Percentiles rank a stretch among this genome's conserved stretches.
Evolutionary conservation across 305 asterid genomes (phyloP).

Genomic region (Solanum hybrid): DNA sequence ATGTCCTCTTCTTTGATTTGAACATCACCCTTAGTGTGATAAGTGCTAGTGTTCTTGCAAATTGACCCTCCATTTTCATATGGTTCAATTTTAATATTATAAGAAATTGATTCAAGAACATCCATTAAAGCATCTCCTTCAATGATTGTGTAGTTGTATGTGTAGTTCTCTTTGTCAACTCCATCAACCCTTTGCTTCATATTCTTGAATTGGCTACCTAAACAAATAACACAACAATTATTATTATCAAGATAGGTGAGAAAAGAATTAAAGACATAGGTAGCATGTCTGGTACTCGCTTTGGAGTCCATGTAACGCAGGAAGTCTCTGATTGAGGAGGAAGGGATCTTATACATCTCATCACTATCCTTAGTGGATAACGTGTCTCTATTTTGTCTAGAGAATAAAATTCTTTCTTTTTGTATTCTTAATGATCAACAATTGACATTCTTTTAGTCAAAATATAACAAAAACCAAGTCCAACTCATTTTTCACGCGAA

Average conservation of each 20-base stretch:
- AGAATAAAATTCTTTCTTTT: background rate
- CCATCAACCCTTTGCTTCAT: constrained; percentile 23
- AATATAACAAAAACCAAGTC: background rate
- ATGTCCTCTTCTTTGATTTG: constrained; percentile 23
- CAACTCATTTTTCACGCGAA: background rate
- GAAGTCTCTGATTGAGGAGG: background rate
- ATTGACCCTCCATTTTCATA: constrained; percentile 3
- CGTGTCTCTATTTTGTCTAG: background rate
- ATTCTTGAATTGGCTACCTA: constrained; percentile 19
- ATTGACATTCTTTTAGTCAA: background rate
- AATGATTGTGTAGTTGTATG: constrained; percentile 14
- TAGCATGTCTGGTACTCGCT: background rate
- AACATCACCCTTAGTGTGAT: constrained; percentile 15
- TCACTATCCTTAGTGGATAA: background rate
- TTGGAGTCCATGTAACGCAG: background rate
- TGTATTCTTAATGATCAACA: background rate
- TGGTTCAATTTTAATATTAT: constrained; percentile 11
- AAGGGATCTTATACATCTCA: background rate
- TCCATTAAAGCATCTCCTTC: constrained; percentile 27
- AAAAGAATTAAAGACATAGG: background rate
- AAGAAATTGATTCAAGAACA: background rate
- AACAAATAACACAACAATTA: background rate
- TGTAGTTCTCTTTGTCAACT: constrained; percentile 15
- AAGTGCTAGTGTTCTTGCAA: constrained; percentile 12
- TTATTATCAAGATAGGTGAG: background rate